Evolutionary conservation across 2,329 filamentous ascomycete species (phyloP), one percentile per base, ranked within the genome.

Genomic region (Zasmidium cellare): DNA sequence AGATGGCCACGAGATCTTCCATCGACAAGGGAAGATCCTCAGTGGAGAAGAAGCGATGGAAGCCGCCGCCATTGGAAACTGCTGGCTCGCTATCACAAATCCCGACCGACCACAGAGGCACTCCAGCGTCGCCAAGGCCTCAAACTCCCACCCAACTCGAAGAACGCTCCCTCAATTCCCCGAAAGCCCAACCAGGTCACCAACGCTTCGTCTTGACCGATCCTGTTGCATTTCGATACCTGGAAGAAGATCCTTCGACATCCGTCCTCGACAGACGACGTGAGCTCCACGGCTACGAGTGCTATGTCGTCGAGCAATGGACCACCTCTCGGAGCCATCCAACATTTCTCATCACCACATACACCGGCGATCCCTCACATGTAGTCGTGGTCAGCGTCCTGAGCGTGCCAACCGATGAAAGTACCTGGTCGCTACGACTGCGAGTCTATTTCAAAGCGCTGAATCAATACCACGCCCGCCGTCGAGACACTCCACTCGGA

Each of bases 301-400:
- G 93, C 61, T 97, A 97, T 74, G 78, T 97, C 16, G 91, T 97
- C 64, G 94, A 97, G 74, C 94, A 99, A 80, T 99, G 94, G 94
- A 91, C 91, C 5, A 97, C 92, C 75, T 97, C 93, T 12, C 86
- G 94, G 53, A 84, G 87, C 56, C 91, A 96, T 61, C 93, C 93
- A 0, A 97, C 93, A 16, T 90, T 96, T 63, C 85, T 96, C 51
- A 96, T 97, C 64, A 90, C 89, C 45, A 96, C 92, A 2, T 97
- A 94, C 71, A 97, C 93, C 0, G 94, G 93, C 55, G 92, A 97
- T 67, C 81, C 85, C 31, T 86, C 86, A 31, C 89, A 96, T 72
- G 84, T 81, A 0, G 86, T 96, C n/a, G 76, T 88, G 9, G 92
- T 91, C 3, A 87, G 89, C 2, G 87, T 97, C 9, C 78, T 97